phyloP scores from a whole-genome alignment of 108 stramenopile genomes.

The Stephanodiscus minutulus region DNA sequence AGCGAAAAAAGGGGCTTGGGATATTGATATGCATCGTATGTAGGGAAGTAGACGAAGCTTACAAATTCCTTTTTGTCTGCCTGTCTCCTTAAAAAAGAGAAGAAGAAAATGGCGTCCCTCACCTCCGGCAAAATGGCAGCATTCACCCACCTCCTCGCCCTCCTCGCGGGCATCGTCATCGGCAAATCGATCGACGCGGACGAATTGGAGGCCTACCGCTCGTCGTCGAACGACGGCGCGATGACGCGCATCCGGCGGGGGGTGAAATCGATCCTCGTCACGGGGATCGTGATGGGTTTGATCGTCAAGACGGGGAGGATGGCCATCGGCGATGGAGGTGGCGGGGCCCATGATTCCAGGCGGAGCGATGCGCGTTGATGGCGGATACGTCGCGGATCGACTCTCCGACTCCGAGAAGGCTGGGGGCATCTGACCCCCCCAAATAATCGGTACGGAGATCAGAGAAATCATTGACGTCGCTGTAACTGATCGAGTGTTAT shows the following conservation, averaged over 20 bases:
- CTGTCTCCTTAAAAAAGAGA: background rate
- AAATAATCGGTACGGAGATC: too few species aligned
- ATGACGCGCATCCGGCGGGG: background rate
- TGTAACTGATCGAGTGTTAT: too few species aligned
- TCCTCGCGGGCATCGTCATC: background rate
- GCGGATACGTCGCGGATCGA: too few species aligned
- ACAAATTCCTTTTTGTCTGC: background rate
- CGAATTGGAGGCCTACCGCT: slow-evolving; percentile 9
- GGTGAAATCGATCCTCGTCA: background rate
- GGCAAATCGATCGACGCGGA: slow-evolving; percentile 22
- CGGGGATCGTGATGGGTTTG: background rate
- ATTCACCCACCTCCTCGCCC: slow-evolving; percentile 16
- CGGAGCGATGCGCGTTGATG: background rate
- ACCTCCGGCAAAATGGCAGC: background rate
- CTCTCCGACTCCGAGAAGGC: too few species aligned
- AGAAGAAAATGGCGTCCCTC: background rate
- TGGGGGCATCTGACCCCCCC: too few species aligned
- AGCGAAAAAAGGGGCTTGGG: too few species aligned
- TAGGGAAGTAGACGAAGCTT: too few species aligned
- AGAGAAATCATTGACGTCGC: too few species aligned
- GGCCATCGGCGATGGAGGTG: background rate
- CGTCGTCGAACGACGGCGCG: background rate
- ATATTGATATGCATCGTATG: too few species aligned
- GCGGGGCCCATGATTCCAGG: background rate
- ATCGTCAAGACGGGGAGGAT: slow-evolving; percentile 7